Evolutionary conservation across 441 rosid genomes (phyloP), one percentile per base, ranked within the genome.

Genomic region (Biscutella auriculata): DNA sequence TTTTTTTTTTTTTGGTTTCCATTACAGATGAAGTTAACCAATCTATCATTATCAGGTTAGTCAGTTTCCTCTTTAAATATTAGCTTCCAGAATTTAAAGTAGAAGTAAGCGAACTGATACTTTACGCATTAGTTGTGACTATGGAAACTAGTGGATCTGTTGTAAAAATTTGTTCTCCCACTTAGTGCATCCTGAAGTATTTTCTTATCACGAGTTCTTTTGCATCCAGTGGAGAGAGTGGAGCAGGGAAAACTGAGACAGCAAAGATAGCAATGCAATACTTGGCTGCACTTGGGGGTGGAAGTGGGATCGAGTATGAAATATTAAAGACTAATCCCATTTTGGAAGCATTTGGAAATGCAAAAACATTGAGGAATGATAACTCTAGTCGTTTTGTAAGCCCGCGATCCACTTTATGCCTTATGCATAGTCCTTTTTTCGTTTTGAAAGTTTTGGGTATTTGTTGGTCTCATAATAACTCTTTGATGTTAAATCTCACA

Each of bases 211-310:
- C 50, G 50, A 27, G 68, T 63, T 50, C 53, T 63, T 77, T 43
- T 66, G 73, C 70, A 57, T 72, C 34, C 79, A 94, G 99, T 21
- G 99, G 99, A 53, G 99, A 94, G 79, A 94, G 99, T 80, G 99
- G 97, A 69, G 99, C 99, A 23, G 99, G 99, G 57, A 94, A 94
- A 77, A 94, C 99, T 19, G 97, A 94, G 79, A 90, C 99, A 13
- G 97, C 99, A 43, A 94, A 94, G 84, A 90, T 90, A 77, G 96
- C 97, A 46, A 94, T 94, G 99, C 99, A 94, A 57, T 94, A 87
- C 76, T 75, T 94, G 76, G 99, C 99, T 69, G 94, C 96, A 64
- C 97, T 90, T 63, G 99, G 99, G 68, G 99, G 97, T 48, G 99
- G 99, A 68, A 87, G 95, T 64, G 99, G 99, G 58, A 94, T 94